Base-by-base conservation (phyloP, 1,139 yeast species). In the Yarrowia galli region DNA sequence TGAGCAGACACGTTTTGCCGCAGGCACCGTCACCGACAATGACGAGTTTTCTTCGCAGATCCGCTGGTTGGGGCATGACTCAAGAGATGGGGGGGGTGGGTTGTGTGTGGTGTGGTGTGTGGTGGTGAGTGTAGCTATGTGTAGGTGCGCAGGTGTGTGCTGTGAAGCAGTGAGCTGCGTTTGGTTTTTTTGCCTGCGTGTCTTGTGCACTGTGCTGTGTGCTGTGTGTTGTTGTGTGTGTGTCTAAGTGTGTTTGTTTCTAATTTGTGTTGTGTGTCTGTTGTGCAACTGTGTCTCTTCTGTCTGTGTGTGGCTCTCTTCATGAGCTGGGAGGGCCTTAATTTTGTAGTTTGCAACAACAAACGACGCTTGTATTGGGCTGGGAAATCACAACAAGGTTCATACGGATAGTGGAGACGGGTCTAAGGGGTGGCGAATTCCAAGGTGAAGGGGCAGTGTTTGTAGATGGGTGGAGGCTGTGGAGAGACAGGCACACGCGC, bases 11-110 rank as follows among this genome's bases (percentile, higher is more conserved):
- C 0, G 98, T 92, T 78, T 92, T 92, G 36, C 98, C 98, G 79
- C 97, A 92, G 12, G 97, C 97, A 68, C 98, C 98, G 78, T 92
- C 98, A 36, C 98, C 98, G 20, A 92, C 97, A 69, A 92, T 92
- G 68, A 92, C 97, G 68, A 92, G 83, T 77, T 93, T 93, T 77
- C 97, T 83, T 71, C 81, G 75, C 70, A 79, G 75, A 69, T 78
- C 79, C 67, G 80, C 79, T 45, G 74, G 75, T 69, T 75, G 78
- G 66, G 78, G 75, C 70, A 75, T 63, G 40, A 22, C 45, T 16
- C 48, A 43, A 13, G n/a, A 43, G 25, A 22, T 28, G 32, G 32
- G 32, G 32, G 28, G 32, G 32, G n/a, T n/a, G 32, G 32, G 28
- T 43, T 18, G 46, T 43, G 46, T 42, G 48, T 43, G 48, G 22